Conservation (phyloP, 2,329 filamentous ascomycete genomes). For the Diplodia sapinea region DNA sequence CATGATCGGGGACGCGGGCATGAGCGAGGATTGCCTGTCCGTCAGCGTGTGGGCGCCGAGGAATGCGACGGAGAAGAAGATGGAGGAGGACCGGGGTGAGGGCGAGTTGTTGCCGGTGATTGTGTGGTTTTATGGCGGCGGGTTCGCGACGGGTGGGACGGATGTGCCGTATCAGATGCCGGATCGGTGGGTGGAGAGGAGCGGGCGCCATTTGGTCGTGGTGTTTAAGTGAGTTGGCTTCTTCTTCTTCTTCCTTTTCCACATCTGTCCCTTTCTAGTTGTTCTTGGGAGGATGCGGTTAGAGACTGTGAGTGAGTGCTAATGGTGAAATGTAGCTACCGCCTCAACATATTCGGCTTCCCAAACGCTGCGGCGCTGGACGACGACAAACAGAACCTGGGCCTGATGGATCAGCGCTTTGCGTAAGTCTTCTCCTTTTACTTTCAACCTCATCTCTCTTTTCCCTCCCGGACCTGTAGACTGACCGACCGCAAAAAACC, state of each 20-base stretch:
- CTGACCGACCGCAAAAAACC: no score
- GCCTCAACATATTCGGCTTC: constrained; percentile 51
- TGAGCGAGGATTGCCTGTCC: constrained; percentile 43
- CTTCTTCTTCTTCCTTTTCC: constrained; percentile 36
- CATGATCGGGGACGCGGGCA: constrained; percentile 8
- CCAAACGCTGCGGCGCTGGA: constrained; percentile 32
- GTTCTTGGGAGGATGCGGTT: constrained; percentile 28
- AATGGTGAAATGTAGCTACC: constrained; percentile 27
- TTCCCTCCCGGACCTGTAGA: constrained; percentile 6
- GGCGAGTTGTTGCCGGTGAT: constrained; percentile 40
- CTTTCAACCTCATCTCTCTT: no score
- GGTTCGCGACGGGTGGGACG: constrained; percentile 31
- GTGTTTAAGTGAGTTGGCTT: constrained; percentile 35
- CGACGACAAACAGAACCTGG: constrained; percentile 42
- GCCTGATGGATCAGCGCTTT: constrained; percentile 48
- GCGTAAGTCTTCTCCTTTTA: constrained; percentile 36
- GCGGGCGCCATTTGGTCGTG: constrained; percentile 44
- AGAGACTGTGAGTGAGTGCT: not conserved
- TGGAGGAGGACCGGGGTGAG: not conserved
- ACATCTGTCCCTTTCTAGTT: constrained; percentile 35
- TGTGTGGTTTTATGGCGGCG: constrained; percentile 29
- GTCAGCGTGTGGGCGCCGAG: constrained; percentile 44
- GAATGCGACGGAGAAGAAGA: constrained; percentile 31
- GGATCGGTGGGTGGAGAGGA: constrained; percentile 30
- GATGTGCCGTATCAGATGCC: constrained; percentile 26